These are phyloP conservation scores for Cercophora newfieldiana DNA, from an alignment of 495 filamentous ascomycete species.

Conservation along the genomic window DNA sequence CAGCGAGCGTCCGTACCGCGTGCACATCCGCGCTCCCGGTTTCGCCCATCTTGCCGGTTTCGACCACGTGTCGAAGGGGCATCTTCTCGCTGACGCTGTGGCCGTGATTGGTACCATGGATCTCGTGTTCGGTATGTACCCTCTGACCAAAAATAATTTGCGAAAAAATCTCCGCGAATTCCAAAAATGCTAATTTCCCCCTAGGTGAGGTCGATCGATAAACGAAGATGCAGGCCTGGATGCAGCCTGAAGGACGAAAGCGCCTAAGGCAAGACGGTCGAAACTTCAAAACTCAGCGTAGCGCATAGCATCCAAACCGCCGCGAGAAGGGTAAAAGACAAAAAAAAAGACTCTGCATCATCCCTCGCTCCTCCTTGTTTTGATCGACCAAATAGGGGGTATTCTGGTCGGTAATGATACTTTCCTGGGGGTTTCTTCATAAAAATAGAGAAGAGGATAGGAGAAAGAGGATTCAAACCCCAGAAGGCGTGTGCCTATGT, in stretches of 20 bases:
- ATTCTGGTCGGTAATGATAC: background rate
- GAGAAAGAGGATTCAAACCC: no score
- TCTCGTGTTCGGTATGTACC: constrained; percentile 61
- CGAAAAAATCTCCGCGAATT: background rate
- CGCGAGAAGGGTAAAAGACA: no score
- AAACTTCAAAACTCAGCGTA: background rate
- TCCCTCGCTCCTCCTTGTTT: background rate
- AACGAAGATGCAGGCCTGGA: constrained; percentile 20
- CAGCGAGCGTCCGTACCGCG: constrained; percentile 92
- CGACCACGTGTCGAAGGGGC: constrained; percentile 87
- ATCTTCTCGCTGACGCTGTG: constrained; percentile 94
- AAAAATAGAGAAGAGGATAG: background rate
- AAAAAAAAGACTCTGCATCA: background rate
- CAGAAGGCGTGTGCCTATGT: background rate
- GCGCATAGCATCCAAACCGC: background rate
- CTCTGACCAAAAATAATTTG: background rate
- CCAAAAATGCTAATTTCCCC: constrained; percentile 14
- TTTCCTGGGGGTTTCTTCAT: background rate
- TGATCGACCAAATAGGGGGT: background rate
- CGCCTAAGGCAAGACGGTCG: background rate
- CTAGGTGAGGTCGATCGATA: constrained; percentile 54
- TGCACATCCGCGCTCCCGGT: constrained; percentile 95
- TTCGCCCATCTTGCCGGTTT: constrained; percentile 95
- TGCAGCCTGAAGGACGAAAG: background rate
- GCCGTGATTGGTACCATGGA: constrained; percentile 96